A percentile compares a stretch with the other conserved stretches of the same genome.
phyloP scores from a whole-genome alignment of 768 basidiomycete species.

The Russula earlei region DNA sequence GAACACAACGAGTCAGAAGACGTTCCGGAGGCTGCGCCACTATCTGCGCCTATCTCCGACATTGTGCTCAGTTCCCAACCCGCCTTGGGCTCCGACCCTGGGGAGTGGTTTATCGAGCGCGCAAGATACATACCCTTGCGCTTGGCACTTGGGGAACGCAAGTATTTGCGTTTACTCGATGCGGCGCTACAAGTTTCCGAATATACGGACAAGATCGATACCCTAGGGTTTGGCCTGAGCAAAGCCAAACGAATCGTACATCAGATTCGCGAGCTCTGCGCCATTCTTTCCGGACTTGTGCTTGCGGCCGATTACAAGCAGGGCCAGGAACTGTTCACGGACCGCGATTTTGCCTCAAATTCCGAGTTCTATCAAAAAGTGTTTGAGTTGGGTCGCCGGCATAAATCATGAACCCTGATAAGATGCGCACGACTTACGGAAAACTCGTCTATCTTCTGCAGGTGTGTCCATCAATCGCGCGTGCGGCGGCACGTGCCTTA shows the following conservation, averaged over 20 bases:
- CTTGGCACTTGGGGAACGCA: conserved; percentile 64
- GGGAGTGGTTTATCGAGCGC: conserved; percentile 81
- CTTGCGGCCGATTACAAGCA: conserved; percentile 80
- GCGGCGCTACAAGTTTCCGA: conserved; percentile 79
- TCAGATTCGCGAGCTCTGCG: conserved; percentile 80
- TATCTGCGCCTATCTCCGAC: conserved; percentile 26
- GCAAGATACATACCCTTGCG: conserved; percentile 76
- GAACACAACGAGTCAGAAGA: conserved; percentile 32
- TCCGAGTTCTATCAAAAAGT: conserved; percentile 70
- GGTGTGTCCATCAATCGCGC: conserved; percentile 32
- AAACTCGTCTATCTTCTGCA: conserved; percentile 79
- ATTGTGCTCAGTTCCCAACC: conserved; percentile 46
- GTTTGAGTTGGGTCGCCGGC: conserved; percentile 75
- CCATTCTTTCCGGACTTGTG: conserved; percentile 77
- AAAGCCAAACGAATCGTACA: conserved; percentile 84
- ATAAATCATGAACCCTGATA: conserved; percentile 90
- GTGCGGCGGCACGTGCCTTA: conserved; percentile 2
- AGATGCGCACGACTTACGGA: conserved; percentile 84
- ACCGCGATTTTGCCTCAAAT: conserved; percentile 74
- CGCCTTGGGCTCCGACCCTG: conserved; percentile 48
- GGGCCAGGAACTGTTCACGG: conserved; percentile 78
- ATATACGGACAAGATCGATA: conserved; percentile 88
- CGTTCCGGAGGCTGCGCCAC: conserved; percentile 27
- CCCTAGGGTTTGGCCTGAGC: conserved; percentile 62
- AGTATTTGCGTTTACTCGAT: conserved; percentile 76